Evolutionary conservation across 495 filamentous ascomycete genomes (phyloP).

Genomic region (Penicillium daleae): DNA sequence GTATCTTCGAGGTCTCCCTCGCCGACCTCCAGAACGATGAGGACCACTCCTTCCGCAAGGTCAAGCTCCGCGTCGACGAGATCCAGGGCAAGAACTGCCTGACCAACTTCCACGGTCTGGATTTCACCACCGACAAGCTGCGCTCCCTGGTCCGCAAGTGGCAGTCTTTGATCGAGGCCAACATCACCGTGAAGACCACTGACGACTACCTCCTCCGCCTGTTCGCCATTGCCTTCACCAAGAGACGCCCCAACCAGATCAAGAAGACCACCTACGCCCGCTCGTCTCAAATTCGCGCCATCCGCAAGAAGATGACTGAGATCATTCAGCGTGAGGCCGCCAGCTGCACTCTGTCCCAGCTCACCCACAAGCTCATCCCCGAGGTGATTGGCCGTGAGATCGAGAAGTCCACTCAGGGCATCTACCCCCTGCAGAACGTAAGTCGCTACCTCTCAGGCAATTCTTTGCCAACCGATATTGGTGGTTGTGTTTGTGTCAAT

Average conservation of each 20-base stretch:
- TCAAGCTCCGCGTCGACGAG: conserved; percentile 98
- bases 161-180: conserved; percentile 99
- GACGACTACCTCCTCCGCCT: conserved; percentile 98
- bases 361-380: conserved; percentile 96
- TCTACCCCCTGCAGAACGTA: conserved; percentile 99
- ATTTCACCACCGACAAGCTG: conserved; percentile 99
- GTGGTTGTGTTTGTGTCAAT: conserved; percentile 33
- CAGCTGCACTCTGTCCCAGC: conserved; percentile 89
- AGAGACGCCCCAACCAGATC: conserved; percentile 97
- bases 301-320: conserved; percentile 99
- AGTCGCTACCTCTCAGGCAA: conserved; percentile 32
- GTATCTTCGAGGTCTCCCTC: conserved; percentile 98
- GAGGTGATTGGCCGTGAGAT: conserved; percentile 99
- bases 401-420: conserved; percentile 98
- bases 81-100: conserved; percentile 99
- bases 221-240: conserved; percentile 99
- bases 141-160: conserved; percentile 98
- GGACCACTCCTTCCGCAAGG: conserved; percentile 98
- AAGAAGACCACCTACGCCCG: conserved; percentile 99
- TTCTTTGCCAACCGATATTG: neutral
- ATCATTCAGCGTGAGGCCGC: conserved; percentile 96
- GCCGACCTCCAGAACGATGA: conserved; percentile 99
- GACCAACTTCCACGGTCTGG: conserved; percentile 99
- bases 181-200: conserved; percentile 98
- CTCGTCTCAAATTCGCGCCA: conserved; percentile 92